Evolutionary conservation across 2,329 filamentous ascomycete genomes (phyloP).

Genomic region (Aspergillus tubingensis): DNA sequence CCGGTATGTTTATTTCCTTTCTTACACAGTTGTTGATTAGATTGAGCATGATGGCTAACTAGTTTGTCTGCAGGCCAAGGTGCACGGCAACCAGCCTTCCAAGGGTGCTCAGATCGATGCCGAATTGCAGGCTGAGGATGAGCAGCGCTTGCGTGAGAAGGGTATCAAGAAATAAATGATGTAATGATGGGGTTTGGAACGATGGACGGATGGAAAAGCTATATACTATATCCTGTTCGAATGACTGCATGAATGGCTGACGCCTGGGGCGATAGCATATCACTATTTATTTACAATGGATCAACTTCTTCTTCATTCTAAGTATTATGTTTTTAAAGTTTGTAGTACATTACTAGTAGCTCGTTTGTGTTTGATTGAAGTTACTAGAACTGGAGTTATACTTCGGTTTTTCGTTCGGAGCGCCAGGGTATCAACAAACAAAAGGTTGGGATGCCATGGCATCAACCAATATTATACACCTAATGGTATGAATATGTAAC

Average conservation of each 20-base stretch:
- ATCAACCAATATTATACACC: conserved; percentile 3
- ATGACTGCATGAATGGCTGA: neutral
- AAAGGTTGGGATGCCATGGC: neutral
- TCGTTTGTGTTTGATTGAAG: too few species aligned
- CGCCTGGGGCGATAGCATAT: neutral
- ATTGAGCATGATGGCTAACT: conserved; percentile 12
- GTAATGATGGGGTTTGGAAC: neutral
- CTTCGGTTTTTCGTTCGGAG: too few species aligned
- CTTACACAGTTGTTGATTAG: neutral
- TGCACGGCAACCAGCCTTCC: conserved; percentile 51
- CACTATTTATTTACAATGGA: neutral
- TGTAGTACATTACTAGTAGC: too few species aligned
- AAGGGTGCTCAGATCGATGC: conserved; percentile 51
- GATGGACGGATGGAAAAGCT: neutral
- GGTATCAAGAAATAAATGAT: conserved; percentile 35
- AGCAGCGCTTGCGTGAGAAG: conserved; percentile 48
- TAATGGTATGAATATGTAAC: conserved; percentile 3
- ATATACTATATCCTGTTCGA: neutral
- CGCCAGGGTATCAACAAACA: too few species aligned
- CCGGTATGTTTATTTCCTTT: conserved; percentile 35
- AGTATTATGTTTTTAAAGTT: too few species aligned
- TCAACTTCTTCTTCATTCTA: neutral
- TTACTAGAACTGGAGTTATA: too few species aligned
- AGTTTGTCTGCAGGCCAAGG: conserved; percentile 39
- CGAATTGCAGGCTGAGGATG: conserved; percentile 47